Conservation (phyloP, 345 rosid species). For the Cardamine resedifolia region DNA sequence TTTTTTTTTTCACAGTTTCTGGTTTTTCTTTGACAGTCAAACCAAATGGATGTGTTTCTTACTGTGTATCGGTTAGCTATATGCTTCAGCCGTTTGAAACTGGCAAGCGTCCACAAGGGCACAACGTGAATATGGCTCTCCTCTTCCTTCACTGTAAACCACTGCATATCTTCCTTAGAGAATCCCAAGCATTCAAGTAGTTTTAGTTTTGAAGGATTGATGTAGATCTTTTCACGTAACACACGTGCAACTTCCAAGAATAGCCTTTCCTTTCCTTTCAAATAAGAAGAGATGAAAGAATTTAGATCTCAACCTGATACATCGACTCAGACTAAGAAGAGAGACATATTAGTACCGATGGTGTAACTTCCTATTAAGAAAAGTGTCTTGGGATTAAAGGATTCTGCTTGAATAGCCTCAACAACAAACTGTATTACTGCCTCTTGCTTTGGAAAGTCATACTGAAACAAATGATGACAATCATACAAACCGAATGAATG, state of each 20-base stretch:
- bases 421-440: constrained; percentile 88
- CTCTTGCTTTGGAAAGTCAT: constrained; percentile 96
- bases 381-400: constrained; percentile 84
- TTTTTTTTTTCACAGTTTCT: too few species aligned
- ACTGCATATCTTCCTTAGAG: constrained; percentile 76
- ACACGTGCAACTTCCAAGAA: constrained; percentile 92
- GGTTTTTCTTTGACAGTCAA: too few species aligned
- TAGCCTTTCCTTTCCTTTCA: constrained; percentile 83
- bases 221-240: constrained; percentile 63
- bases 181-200: constrained; percentile 74
- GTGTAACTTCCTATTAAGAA: constrained; percentile 95
- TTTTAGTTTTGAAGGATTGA: constrained; percentile 67
- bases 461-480: constrained; percentile 46
- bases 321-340: constrained; percentile 1
- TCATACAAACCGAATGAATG: not conserved
- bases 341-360: constrained; percentile 58
- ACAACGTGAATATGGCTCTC: constrained; percentile 95
- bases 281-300: constrained; percentile 7
- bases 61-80: constrained; percentile 75
- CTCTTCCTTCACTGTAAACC: constrained; percentile 77
- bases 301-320: not conserved
- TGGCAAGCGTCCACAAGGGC: constrained; percentile 96
- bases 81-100: constrained; percentile 88
- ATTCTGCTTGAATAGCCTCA: constrained; percentile 95
- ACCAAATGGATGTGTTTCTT: constrained; percentile 37